Conservation (phyloP, 2,329 filamentous ascomycete species). For the Alternaria sp. region DNA sequence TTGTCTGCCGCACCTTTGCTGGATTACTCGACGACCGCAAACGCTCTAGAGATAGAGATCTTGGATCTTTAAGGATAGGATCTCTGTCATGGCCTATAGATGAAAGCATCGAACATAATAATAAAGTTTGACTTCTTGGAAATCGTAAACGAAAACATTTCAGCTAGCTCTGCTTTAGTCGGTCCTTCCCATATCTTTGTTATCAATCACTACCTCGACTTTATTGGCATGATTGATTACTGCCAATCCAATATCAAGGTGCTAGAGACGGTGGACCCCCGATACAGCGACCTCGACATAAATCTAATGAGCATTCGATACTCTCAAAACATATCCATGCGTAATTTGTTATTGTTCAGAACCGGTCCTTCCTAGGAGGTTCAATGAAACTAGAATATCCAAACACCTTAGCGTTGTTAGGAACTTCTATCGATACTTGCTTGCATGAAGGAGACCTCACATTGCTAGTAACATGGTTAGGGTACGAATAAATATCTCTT, state of each 20-base stretch:
- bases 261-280: neutral
- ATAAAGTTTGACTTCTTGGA: neutral
- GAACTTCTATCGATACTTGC: neutral
- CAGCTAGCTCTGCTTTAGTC: neutral
- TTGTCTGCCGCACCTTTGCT: neutral
- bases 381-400: neutral
- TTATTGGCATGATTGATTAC: conserved; percentile 2
- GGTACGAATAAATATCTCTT: neutral
- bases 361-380: neutral
- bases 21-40: neutral
- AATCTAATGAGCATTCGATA: neutral
- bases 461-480: conserved; percentile 3
- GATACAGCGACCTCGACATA: neutral
- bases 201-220: conserved; percentile 1
- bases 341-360: conserved; percentile 1
- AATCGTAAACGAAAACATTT: neutral
- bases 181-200: neutral
- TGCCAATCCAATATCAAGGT: conserved; percentile 3
- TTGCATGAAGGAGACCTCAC: neutral
- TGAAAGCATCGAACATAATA: conserved; percentile 3
- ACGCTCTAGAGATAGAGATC: conserved; percentile 4
- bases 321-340: neutral
- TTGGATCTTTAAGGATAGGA: neutral
- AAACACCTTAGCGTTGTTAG: neutral
- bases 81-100: conserved; percentile 1